phyloP scores from a whole-genome alignment of 73 alveolate genomes.

The Effrenium voratum region DNA sequence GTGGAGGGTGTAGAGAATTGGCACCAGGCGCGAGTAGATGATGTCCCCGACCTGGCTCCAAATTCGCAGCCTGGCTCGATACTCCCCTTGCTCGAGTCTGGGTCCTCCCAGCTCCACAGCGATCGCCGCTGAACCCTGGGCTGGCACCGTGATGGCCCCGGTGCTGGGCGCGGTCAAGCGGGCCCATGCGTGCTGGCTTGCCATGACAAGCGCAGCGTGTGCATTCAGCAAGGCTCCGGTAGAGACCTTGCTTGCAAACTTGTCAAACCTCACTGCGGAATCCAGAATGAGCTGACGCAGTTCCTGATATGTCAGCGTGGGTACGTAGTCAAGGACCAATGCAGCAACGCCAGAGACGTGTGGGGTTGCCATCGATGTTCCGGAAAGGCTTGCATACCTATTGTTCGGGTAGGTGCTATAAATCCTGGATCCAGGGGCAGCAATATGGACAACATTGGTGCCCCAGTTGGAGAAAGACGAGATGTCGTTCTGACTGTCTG shows the following conservation, averaged over 20 bases:
- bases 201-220: slow-evolving; percentile 66
- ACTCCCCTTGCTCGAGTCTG: slow-evolving; percentile 42
- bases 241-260: slow-evolving; percentile 33
- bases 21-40: slow-evolving; percentile 43
- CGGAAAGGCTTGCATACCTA: slow-evolving; percentile 31
- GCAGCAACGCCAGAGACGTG: slow-evolving; percentile 94
- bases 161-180: slow-evolving; percentile 25
- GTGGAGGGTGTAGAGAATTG: slow-evolving; percentile 60
- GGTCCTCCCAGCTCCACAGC: slow-evolving; percentile 12
- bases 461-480: slow-evolving; percentile 87
- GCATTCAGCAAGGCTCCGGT: slow-evolving; percentile 58
- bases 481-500: slow-evolving; percentile 13
- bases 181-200: slow-evolving; percentile 51
- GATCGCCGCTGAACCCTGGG: slow-evolving; percentile 28
- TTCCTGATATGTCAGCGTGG: neutral
- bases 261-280: slow-evolving; percentile 49
- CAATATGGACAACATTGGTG: slow-evolving; percentile 39
- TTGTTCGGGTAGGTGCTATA: slow-evolving; percentile 55
- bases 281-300: slow-evolving; percentile 25
- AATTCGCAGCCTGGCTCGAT: slow-evolving; percentile 36
- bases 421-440: slow-evolving; percentile 91
- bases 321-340: slow-evolving; percentile 20
- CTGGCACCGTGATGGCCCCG: slow-evolving; percentile 39
- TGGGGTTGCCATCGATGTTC: slow-evolving; percentile 95
- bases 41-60: slow-evolving; percentile 18